Base-by-base conservation (phyloP, 2,329 filamentous ascomycete species). In the Neonectria neomacrospora region DNA sequence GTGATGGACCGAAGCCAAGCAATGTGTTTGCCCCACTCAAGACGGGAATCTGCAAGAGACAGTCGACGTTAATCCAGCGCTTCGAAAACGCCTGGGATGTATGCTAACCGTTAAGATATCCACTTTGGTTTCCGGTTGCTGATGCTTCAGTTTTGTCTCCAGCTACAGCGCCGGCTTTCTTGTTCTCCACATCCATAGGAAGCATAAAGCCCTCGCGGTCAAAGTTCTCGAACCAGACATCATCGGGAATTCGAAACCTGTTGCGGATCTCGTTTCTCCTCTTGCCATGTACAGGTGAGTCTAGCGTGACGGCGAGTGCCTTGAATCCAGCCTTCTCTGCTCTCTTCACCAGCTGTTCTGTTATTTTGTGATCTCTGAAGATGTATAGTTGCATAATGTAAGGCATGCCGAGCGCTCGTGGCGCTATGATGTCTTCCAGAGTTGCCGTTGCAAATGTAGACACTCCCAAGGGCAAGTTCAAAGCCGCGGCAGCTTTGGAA, bases 141-240 rank as follows among this genome's bases (percentile, higher is more conserved):
- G 23, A 26, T 26, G 23, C 23, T 26, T 26, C 6, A 26, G 23
- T 3, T 26, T 3, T 26, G 23, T 26, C 23, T 26, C 6, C 23
- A 26, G 23, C 23, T 26, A 6, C 23, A 26, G 3, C 23, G 23
- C 54, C 54, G 9, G 60, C 60, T 37, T 63, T 63, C 23, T 58
- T 44, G 22, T 63, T 63, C 11, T 63, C 60, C 16, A 63, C 60
- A 20, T 63, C 60, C 60, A 63, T 63, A 1, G 60, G 60, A 37
- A 63, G 60, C 60, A 63, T 42, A 20, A 63, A 63, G 11, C 60
- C 60, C 2, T 63, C 60, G 2, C 60, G 54, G 16, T 63, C 60
- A 32, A 63, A 42, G 9, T 63, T 63, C 51, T 63, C 54, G 22
- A 63, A 63, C 60, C 60, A 63, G 32, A 63, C 60, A 23, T 58